phyloP scores from a whole-genome alignment of 148 eudicot species.

The Silene conica region DNA sequence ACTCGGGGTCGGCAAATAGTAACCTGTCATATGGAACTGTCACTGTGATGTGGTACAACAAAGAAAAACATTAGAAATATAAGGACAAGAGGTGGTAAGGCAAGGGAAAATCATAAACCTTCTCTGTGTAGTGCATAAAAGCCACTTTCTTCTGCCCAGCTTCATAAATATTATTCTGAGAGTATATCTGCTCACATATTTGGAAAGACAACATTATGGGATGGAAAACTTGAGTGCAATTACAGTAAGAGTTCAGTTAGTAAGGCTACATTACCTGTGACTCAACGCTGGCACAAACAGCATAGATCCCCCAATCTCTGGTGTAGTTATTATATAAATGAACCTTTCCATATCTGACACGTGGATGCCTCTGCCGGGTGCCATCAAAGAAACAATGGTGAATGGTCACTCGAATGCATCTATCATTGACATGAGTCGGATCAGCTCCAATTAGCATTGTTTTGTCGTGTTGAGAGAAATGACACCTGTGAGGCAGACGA shows the following conservation, averaged over 20 bases:
- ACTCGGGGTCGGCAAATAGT: slow-evolving; percentile 10
- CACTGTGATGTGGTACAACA: slow-evolving; percentile 1
- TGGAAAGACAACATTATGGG: neutral
- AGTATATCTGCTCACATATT: slow-evolving; percentile 51
- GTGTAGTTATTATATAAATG: slow-evolving; percentile 93
- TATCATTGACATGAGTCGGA: slow-evolving; percentile 59
- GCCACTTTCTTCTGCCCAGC: slow-evolving; percentile 78
- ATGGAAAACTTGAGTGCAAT: neutral
- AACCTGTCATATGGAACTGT: slow-evolving; percentile 8
- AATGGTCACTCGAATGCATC: slow-evolving; percentile 78
- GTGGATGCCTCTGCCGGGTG: slow-evolving; percentile 88
- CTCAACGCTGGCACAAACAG: slow-evolving; percentile 90
- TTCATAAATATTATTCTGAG: slow-evolving; percentile 92
- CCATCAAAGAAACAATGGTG: slow-evolving; percentile 94
- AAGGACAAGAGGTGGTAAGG: neutral
- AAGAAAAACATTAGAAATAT: neutral
- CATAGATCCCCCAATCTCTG: slow-evolving; percentile 87
- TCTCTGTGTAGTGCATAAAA: slow-evolving; percentile 69
- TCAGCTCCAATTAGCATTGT: slow-evolving; percentile 94
- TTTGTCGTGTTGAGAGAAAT: slow-evolving; percentile 73
- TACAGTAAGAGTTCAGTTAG: neutral
- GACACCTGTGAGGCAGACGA: slow-evolving; percentile 49
- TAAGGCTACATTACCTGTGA: slow-evolving; percentile 51
- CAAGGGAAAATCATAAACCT: slow-evolving; percentile 41
- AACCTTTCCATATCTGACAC: slow-evolving; percentile 82